Evolutionary conservation across 805 yeast genomes (phyloP), one percentile per base, ranked within the genome.

Genomic region (Ogataea pignaliae): DNA sequence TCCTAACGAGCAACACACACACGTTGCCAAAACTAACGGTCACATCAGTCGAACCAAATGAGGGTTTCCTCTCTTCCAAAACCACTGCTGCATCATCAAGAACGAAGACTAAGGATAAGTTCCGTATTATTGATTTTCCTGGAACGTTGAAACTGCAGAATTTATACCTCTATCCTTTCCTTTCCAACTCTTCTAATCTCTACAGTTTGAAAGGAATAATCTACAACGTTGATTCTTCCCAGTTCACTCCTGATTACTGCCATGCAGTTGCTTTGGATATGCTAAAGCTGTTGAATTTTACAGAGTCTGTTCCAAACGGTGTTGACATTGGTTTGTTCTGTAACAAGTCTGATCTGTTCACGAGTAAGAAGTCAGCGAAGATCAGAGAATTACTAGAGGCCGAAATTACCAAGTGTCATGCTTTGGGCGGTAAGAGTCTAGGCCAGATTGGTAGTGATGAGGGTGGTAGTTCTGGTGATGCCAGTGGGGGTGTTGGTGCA

Each of bases 271-370:
- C 88, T 0, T 70, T 72, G 47, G 75, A 76, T 47, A 64, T 88
- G 48, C 75, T 81, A 59, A 70, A 76, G 39, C 66, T 88, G 35
- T 70, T 89, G 36, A 68, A 75, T 34, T 55, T 71, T 14, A 79
- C 91, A 2, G 97, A 88, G 59, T 46, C 54, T 13, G 68, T 72
- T 40, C 78, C 81, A 14, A 79, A 77, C 48, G 95, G 95, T 3
- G 73, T 85, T 17, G 91, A 87, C 58, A 71, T 85, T 35, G 68
- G 85, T 39, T 66, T 93, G 46, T 93, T 90, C 14, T 81, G 93
- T 48, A 91, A 91, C 68, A 91, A 91, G 62, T 75, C 77, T 41
- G 98, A 93, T 55, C 74, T 83, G 34, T 93, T 93, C 67, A 87
- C 88, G 48, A 78, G 95, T 13, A 76, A 88, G 53, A 91, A 93